Percentiles rank a stretch among this genome's conserved stretches.
Conservation (phyloP, 805 yeast species). For the Kazachstania kunashirensis region DNA sequence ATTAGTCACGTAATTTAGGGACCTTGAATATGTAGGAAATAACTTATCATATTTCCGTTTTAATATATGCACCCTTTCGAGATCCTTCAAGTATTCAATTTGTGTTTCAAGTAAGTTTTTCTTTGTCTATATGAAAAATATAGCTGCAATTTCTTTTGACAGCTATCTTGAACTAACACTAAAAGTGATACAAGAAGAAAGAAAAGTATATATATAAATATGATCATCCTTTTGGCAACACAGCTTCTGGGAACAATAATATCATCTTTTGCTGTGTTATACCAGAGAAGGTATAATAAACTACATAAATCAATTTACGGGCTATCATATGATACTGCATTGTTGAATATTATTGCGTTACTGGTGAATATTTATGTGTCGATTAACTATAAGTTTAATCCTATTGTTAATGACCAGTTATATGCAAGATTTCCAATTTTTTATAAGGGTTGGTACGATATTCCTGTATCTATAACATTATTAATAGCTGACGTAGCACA, state of each 20-base stretch:
- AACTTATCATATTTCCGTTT: too few species aligned
- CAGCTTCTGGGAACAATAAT: conserved; percentile 47
- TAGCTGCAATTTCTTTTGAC: too few species aligned
- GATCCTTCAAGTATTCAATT: too few species aligned
- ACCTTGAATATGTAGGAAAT: too few species aligned
- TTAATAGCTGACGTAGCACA: conserved; percentile 14
- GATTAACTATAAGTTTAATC: conserved; percentile 20
- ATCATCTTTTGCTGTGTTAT: conserved; percentile 12
- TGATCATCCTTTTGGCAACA: conserved; percentile 1
- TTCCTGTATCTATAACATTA: conserved; percentile 20
- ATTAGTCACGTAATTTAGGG: too few species aligned
- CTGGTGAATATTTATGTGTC: conserved; percentile 17
- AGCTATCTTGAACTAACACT: too few species aligned
- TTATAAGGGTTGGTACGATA: conserved; percentile 7
- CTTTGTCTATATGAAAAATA: too few species aligned
- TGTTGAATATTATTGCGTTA: conserved; percentile 12
- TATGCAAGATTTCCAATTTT: conserved; percentile 31
- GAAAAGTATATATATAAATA: too few species aligned
- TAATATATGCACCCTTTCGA: too few species aligned
- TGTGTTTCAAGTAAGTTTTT: too few species aligned
- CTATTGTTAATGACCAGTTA: conserved; percentile 19
- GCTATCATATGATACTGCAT: conserved; percentile 30
- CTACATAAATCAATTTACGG: conserved; percentile 31
- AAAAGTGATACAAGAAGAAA: too few species aligned
- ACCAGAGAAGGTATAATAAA: conserved; percentile 22